These are phyloP conservation scores for Xylaria bambusicola DNA, from an alignment of 495 filamentous ascomycete genomes.

Conservation along the genomic window DNA sequence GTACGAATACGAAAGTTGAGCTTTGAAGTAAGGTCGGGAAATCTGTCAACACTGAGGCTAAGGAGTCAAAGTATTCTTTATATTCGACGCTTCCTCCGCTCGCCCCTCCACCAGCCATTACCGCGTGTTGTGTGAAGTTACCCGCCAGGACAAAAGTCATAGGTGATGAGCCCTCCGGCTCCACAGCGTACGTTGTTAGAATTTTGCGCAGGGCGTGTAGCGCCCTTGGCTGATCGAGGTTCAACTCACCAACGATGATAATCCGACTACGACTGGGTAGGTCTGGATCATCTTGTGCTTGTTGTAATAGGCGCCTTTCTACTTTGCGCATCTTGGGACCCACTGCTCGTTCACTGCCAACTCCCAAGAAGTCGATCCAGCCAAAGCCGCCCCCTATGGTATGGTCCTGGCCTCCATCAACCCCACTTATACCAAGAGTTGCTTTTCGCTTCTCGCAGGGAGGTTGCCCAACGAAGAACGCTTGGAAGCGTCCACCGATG, in stretches of 20 bases:
- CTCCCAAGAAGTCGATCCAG: slow-evolving; percentile 93
- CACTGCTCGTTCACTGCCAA: slow-evolving; percentile 84
- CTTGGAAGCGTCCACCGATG: slow-evolving; percentile 86
- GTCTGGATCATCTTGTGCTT: slow-evolving; percentile 22
- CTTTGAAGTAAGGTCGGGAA: slow-evolving; percentile 78
- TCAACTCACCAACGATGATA: slow-evolving; percentile 76
- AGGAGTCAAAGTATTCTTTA: slow-evolving; percentile 88
- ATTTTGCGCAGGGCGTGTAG: slow-evolving; percentile 77
- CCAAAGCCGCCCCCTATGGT: slow-evolving; percentile 82
- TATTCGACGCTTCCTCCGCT: slow-evolving; percentile 82
- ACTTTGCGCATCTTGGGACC: slow-evolving; percentile 80
- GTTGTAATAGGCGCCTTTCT: slow-evolving; percentile 52
- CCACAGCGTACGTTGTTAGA: slow-evolving; percentile 66
- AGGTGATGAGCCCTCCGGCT: slow-evolving; percentile 65
- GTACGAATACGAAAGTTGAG: slow-evolving; percentile 87
- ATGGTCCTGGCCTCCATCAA: slow-evolving; percentile 54
- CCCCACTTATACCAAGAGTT: slow-evolving; percentile 67
- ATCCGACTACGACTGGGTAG: slow-evolving; percentile 54
- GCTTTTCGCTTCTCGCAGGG: slow-evolving; percentile 81
- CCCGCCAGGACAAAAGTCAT: slow-evolving; percentile 79
- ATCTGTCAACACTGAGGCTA: slow-evolving; percentile 81
- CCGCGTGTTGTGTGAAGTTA: slow-evolving; percentile 76
- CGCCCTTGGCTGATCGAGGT: slow-evolving; percentile 77
- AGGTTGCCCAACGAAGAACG: slow-evolving; percentile 84
- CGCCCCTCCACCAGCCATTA: slow-evolving; percentile 67